Base-by-base conservation (phyloP, 352 stramenopile genomes). In the Phytophthora cactorum region DNA sequence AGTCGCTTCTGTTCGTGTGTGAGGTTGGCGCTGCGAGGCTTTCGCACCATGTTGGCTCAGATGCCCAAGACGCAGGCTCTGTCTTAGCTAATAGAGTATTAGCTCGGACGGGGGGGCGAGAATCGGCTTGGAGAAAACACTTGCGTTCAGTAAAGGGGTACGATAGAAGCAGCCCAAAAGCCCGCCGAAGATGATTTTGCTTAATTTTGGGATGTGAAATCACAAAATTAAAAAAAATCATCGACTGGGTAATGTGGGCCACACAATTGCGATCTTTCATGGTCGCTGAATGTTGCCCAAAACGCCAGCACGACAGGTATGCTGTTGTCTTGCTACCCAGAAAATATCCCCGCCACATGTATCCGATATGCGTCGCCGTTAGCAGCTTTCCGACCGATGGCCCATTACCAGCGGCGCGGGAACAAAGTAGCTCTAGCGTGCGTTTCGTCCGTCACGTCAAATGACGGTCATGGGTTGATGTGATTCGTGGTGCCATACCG, bases 1-100 rank as follows among this genome's bases (percentile, higher is more conserved):
- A 87, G 67, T 0, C 83, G 85, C 74, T 92, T 92, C 73, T 95
- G 86, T 63, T 91, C 82, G 67, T 92, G 83, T 63, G 86, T 95
- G 38, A 95, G 80, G 75, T 95, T 95, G 46, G 78, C 78, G 61
- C 78, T 89, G 68, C 81, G 80, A 22, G 77, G 55, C 63, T 85
- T 88, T 46, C 54, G 59, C 44, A 29, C 29, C 63, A 69, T 66
- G 47, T 15, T 57, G 28, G 44, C 44, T 36, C 47, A 22, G 15
- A n/a, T 31, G 17, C 46, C 22, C 12, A 53, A 34, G 47, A 38
- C 22, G 39, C 22, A 74, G 70, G 61, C 66, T 78, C 70, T 75
- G 52, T 68, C 57, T 52, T 50, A 73, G 66, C 49, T 59, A 62
- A 69, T 78, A 74, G 34, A 50, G 15, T 69, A 74, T 67, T 63